phyloP scores from a whole-genome alignment of 73 alveolate species.

The Paramecium caudatum region DNA sequence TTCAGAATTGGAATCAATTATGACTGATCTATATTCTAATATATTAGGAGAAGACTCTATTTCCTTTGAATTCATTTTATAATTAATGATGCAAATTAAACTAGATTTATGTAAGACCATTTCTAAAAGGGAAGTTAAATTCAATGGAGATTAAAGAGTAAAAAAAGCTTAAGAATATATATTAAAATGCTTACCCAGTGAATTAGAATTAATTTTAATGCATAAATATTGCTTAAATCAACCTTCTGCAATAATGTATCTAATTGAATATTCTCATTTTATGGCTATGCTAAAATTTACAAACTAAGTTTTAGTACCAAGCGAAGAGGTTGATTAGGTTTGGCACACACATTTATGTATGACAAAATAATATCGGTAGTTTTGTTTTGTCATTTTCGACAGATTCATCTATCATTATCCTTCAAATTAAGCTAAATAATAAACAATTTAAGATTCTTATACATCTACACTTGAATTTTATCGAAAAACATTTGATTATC shows the following conservation, averaged over 20 bases:
- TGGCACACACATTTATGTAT: constrained; percentile 46
- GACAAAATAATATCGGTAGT: constrained; percentile 20
- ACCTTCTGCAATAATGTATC: not conserved
- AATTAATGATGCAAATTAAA: constrained; percentile 10
- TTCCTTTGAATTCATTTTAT: not conserved
- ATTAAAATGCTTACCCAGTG: not conserved
- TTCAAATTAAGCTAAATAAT: not conserved
- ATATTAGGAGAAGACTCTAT: not conserved
- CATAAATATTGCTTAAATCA: constrained; percentile 31
- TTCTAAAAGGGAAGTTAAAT: not conserved
- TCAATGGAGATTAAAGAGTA: not conserved
- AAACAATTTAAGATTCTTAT: not conserved
- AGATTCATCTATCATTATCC: constrained; percentile 46
- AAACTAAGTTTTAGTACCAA: not conserved
- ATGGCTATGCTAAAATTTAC: constrained; percentile 2
- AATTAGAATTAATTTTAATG: constrained; percentile 14
- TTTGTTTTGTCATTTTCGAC: not conserved
- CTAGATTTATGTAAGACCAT: constrained; percentile 1
- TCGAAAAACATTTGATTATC: not conserved
- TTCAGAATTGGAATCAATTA: not conserved
- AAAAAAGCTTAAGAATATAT: not conserved
- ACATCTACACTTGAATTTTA: not conserved
- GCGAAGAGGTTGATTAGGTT: constrained; percentile 41
- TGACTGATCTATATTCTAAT: not conserved
- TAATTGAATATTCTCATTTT: not conserved